Conservation (phyloP, 2,329 filamentous ascomycete species). For the Chrysosphaeria jannelii region DNA sequence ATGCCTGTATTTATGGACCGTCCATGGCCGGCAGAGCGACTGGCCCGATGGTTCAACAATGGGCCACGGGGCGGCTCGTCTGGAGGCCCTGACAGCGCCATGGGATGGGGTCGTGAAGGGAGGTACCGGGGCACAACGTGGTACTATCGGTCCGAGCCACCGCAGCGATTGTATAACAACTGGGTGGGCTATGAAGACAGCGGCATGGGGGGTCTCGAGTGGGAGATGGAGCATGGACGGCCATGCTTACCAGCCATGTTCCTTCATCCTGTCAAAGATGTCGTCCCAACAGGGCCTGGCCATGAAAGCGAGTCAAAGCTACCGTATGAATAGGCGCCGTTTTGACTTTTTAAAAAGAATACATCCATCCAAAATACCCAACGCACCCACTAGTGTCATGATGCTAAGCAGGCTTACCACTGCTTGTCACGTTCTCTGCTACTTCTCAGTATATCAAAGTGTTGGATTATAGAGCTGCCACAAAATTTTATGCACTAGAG, state of each 20-base stretch:
- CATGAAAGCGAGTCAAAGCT: slow-evolving; percentile 12
- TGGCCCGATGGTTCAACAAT: slow-evolving; percentile 28
- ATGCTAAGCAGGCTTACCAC: no score
- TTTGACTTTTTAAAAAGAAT: no score
- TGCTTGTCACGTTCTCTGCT: no score
- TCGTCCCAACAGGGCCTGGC: slow-evolving; percentile 17
- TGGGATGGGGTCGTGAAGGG: slow-evolving; percentile 26
- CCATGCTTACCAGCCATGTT: slow-evolving; percentile 27
- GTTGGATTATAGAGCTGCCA: no score
- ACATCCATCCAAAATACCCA: no score
- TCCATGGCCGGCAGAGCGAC: slow-evolving; percentile 26
- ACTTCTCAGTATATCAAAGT: no score
- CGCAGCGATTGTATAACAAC: slow-evolving; percentile 28
- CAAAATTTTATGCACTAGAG: no score
- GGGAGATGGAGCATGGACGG: slow-evolving; percentile 24
- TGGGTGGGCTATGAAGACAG: slow-evolving; percentile 29
- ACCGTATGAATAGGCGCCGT: slow-evolving; percentile 7
- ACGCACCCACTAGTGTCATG: no score
- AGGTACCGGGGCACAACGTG: slow-evolving; percentile 27
- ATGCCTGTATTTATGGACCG: slow-evolving; percentile 58
- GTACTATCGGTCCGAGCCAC: slow-evolving; percentile 27
- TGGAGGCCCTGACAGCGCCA: slow-evolving; percentile 22
- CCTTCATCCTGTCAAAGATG: slow-evolving; percentile 28
- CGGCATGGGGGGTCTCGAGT: slow-evolving; percentile 19
- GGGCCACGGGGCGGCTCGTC: slow-evolving; percentile 19